Evolutionary conservation across 106 monocot genomes (phyloP).

Genomic region (Amphibolis antarctica): DNA sequence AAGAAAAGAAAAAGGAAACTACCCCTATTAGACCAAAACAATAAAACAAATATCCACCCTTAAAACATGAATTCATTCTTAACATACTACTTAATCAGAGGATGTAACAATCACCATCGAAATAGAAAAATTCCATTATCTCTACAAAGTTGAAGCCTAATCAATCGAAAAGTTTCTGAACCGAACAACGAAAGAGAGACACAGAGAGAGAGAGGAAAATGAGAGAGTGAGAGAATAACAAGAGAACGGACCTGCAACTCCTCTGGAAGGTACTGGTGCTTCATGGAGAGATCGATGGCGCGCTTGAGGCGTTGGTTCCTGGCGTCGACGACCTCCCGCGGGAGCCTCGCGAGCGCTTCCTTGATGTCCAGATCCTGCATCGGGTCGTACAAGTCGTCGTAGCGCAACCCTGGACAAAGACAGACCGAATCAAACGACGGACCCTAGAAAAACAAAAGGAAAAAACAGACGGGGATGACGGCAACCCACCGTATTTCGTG

Average conservation of each 20-base stretch:
- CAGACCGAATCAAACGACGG: neutral
- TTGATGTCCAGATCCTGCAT: slow-evolving; percentile 85
- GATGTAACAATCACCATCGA: too few relatives aligned
- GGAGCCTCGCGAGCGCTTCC: slow-evolving; percentile 82
- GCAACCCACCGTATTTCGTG: slow-evolving; percentile 51
- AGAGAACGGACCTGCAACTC: slow-evolving; percentile 50
- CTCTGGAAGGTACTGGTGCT: slow-evolving; percentile 75
- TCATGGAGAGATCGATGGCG: slow-evolving; percentile 97
- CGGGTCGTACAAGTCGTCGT: slow-evolving; percentile 90
- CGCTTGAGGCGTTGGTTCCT: slow-evolving; percentile 92
- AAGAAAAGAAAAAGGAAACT: too few relatives aligned
- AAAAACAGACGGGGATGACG: neutral
- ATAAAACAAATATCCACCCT: too few relatives aligned
- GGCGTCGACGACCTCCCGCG: slow-evolving; percentile 83
- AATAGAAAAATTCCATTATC: too few relatives aligned
- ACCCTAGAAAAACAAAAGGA: slow-evolving; percentile 6
- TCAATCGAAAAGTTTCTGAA: neutral
- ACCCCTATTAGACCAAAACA: too few relatives aligned
- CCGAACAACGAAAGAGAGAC: neutral
- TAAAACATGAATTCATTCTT: too few relatives aligned
- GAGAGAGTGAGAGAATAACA: neutral
- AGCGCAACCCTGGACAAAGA: slow-evolving; percentile 46
- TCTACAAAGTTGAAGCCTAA: too few relatives aligned
- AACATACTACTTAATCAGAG: too few relatives aligned
- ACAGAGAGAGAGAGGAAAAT: neutral